Evolutionary conservation across 495 filamentous ascomycete genomes (phyloP).

Genomic region (Penicillium verhagenii): DNA sequence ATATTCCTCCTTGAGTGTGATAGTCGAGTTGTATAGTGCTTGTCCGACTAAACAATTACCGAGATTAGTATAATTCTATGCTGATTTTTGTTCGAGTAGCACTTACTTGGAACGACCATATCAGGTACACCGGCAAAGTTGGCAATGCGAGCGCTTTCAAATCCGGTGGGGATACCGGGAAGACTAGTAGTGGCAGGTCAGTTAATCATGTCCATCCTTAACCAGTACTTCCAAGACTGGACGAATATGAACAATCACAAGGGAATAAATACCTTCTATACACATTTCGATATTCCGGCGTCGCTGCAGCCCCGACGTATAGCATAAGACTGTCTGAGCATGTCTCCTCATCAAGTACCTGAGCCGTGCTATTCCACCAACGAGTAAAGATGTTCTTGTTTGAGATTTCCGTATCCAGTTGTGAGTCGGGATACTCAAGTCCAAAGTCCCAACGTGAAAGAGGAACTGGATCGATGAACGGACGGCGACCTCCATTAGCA

Average conservation of each 20-base stretch:
- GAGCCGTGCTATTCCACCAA: constrained; percentile 45
- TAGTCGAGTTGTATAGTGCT: constrained; percentile 48
- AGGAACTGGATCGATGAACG: constrained; percentile 56
- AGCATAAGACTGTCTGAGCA: constrained; percentile 44
- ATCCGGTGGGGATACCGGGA: background rate
- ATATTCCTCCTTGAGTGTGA: constrained; percentile 53
- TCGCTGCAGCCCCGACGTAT: constrained; percentile 26
- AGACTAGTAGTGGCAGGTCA: background rate
- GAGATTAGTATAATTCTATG: background rate
- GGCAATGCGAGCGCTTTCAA: background rate
- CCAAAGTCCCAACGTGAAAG: constrained; percentile 57
- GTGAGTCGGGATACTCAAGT: background rate
- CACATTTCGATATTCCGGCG: constrained; percentile 20
- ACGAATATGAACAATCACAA: background rate
- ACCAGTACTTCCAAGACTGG: too few species aligned
- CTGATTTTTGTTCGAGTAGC: background rate
- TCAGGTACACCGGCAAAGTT: background rate
- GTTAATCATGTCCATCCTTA: constrained; percentile 27
- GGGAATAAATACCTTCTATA: background rate
- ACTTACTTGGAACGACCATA: constrained; percentile 9
- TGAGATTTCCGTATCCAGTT: constrained; percentile 24
- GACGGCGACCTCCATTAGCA: constrained; percentile 42
- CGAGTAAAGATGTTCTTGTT: constrained; percentile 52
- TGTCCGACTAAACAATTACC: constrained; percentile 48
- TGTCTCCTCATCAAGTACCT: constrained; percentile 23